These are phyloP conservation scores for Escallonia herrerae DNA, from an alignment of 129 eudicot species.

Conservation along the genomic window DNA sequence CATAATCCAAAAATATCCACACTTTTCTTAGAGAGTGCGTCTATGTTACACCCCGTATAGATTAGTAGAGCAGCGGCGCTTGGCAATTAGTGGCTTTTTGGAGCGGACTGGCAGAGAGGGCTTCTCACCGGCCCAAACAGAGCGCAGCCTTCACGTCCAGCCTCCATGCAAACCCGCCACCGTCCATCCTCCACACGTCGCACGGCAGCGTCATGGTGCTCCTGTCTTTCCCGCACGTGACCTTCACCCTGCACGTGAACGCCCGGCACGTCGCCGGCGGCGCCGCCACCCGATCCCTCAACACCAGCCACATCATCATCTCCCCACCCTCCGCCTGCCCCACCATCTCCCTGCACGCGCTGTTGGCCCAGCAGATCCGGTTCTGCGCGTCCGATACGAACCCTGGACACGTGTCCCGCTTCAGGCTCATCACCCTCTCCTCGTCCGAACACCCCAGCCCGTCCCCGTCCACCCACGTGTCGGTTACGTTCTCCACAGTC, in stretches of 20 bases:
- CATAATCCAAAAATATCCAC: too few relatives aligned
- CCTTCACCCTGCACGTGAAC: slow-evolving; percentile 75
- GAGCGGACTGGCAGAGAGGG: not conserved
- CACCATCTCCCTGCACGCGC: slow-evolving; percentile 51
- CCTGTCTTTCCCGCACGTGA: slow-evolving; percentile 41
- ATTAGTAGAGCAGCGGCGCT: too few relatives aligned
- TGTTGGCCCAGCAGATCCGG: slow-evolving; percentile 63
- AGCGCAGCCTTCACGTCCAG: slow-evolving; percentile 68
- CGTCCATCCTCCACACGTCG: slow-evolving; percentile 72
- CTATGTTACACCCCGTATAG: too few relatives aligned
- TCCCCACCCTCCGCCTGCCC: slow-evolving; percentile 17
- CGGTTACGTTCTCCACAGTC: slow-evolving; percentile 68
- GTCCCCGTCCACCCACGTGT: slow-evolving; percentile 37
- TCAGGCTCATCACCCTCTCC: slow-evolving; percentile 43
- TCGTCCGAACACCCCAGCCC: slow-evolving; percentile 34
- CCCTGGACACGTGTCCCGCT: slow-evolving; percentile 77
- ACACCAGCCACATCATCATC: slow-evolving; percentile 36
- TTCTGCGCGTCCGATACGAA: slow-evolving; percentile 45
- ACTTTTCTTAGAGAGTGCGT: too few relatives aligned
- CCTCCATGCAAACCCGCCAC: slow-evolving; percentile 84
- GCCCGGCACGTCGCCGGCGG: slow-evolving; percentile 30
- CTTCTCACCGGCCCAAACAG: slow-evolving; percentile 36
- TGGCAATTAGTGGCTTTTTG: too few relatives aligned
- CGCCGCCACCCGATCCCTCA: slow-evolving; percentile 27
- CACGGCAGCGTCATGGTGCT: slow-evolving; percentile 48